These are phyloP conservation scores for Thielaviopsis punctulata DNA, from an alignment of 2,329 filamentous ascomycete genomes.

Conservation along the genomic window DNA sequence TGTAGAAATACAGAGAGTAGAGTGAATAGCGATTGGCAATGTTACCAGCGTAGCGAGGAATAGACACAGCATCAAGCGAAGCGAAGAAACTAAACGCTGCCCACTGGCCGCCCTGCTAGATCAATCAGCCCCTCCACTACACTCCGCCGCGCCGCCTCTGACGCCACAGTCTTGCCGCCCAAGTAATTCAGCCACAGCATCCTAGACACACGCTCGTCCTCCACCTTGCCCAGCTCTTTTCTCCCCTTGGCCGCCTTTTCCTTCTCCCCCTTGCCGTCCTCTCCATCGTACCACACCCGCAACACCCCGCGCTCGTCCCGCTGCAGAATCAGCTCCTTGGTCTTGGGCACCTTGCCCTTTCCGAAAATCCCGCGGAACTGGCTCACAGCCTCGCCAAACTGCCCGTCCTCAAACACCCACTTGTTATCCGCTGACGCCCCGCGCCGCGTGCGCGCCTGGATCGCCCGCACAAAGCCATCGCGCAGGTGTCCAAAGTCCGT, in stretches of 20 bases:
- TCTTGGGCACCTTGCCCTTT: slow-evolving; percentile 63
- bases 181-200: slow-evolving; percentile 84
- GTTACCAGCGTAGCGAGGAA: too few species aligned
- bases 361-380: slow-evolving; percentile 73
- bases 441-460: slow-evolving; percentile 51
- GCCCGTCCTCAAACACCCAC: slow-evolving; percentile 45
- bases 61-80: too few species aligned
- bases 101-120: slow-evolving; percentile 74
- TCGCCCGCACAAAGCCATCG: slow-evolving; percentile 76
- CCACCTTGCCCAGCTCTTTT: slow-evolving; percentile 49
- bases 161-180: slow-evolving; percentile 71
- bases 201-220: slow-evolving; percentile 64
- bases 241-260: slow-evolving; percentile 28
- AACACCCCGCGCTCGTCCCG: slow-evolving; percentile 49
- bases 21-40: too few species aligned
- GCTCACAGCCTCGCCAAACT: slow-evolving; percentile 56
- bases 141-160: slow-evolving; percentile 60
- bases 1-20: too few species aligned
- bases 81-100: slow-evolving; percentile 58
- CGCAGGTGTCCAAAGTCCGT: slow-evolving; percentile 88
- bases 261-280: too few species aligned
- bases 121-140: slow-evolving; percentile 79
- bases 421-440: slow-evolving; percentile 23
- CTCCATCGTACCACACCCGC: slow-evolving; percentile 50
- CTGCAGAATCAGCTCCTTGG: slow-evolving; percentile 56